A percentile compares a stretch with the other conserved stretches of the same genome.
These are phyloP conservation scores for Acanthamoeba royreba DNA, from an alignment of 208 protist species.

Conservation along the genomic window DNA sequence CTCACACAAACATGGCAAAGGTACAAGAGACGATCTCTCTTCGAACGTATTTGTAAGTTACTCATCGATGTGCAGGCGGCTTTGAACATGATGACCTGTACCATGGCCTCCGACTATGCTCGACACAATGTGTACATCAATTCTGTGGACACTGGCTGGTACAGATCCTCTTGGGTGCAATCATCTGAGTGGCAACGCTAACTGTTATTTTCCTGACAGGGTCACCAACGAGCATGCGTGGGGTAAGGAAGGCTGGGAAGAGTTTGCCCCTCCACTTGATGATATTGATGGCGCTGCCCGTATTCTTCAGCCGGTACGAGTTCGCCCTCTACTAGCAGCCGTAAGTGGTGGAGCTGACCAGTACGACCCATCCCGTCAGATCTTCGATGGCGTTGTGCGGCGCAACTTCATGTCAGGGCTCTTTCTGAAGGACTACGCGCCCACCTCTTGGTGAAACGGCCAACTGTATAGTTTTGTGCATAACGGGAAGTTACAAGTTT, in stretches of 20 bases:
- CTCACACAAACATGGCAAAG: conserved; percentile 98
- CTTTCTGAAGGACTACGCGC: background rate
- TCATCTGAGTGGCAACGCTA: background rate
- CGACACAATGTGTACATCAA: conserved; percentile 93
- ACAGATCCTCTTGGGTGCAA: conserved; percentile 70
- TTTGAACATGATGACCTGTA: conserved; percentile 98
- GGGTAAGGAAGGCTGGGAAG: conserved; percentile 81
- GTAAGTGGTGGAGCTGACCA: background rate
- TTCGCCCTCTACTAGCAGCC: background rate
- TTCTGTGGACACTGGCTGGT: conserved; percentile 96
- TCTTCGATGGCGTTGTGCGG: background rate
- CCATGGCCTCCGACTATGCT: conserved; percentile 88
- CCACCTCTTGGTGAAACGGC: background rate
- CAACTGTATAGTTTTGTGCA: too few relatives aligned
- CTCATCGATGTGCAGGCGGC: conserved; percentile 68
- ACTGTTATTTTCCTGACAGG: conserved; percentile 78
- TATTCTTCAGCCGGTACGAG: conserved; percentile 89
- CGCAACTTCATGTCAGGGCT: background rate
- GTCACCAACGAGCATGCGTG: conserved; percentile 77
- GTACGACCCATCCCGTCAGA: background rate
- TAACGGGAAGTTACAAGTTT: too few relatives aligned
- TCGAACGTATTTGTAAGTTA: background rate
- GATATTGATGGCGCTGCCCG: conserved; percentile 94
- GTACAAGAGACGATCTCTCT: conserved; percentile 20
- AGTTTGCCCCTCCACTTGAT: conserved; percentile 85